Conservation (phyloP, 2,329 filamentous ascomycete species). For the Ploettnerulaceae sp. region DNA sequence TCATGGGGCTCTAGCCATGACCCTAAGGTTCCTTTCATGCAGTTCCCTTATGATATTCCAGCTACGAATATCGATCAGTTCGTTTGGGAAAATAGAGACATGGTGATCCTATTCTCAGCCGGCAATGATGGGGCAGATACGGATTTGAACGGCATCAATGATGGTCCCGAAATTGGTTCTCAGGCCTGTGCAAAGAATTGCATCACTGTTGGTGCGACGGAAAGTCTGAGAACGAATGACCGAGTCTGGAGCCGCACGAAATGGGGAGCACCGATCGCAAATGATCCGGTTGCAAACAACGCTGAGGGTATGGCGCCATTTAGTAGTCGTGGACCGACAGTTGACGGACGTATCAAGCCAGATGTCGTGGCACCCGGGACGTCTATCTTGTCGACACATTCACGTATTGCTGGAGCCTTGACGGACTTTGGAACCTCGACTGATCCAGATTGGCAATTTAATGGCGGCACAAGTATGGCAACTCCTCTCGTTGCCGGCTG, state of each 20-base stretch:
- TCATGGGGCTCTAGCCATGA: not conserved
- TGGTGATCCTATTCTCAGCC: not conserved
- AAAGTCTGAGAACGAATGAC: too few relatives aligned
- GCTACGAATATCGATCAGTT: not conserved
- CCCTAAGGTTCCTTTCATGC: too few relatives aligned
- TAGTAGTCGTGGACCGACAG: not conserved
- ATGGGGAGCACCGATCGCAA: too few relatives aligned
- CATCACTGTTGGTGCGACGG: not conserved
- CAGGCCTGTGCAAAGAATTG: not conserved
- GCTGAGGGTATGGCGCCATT: not conserved
- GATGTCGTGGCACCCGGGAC: not conserved
- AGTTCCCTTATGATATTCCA: not conserved
- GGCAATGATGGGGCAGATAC: not conserved
- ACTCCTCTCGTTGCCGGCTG: constrained; percentile 2
- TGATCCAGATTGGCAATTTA: not conserved
- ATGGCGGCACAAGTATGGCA: not conserved
- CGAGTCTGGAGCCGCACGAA: too few relatives aligned
- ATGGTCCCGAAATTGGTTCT: not conserved
- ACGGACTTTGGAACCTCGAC: not conserved
- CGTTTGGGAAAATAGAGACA: not conserved
- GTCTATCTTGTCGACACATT: not conserved
- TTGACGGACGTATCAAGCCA: not conserved
- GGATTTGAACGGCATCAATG: not conserved
- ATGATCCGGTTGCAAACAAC: not conserved
- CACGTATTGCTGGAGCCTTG: not conserved